A percentile compares a stretch with the other conserved stretches of the same genome.
phyloP scores from a whole-genome alignment of 2,329 filamentous ascomycete genomes.

The Apiospora rasikravindrae region DNA sequence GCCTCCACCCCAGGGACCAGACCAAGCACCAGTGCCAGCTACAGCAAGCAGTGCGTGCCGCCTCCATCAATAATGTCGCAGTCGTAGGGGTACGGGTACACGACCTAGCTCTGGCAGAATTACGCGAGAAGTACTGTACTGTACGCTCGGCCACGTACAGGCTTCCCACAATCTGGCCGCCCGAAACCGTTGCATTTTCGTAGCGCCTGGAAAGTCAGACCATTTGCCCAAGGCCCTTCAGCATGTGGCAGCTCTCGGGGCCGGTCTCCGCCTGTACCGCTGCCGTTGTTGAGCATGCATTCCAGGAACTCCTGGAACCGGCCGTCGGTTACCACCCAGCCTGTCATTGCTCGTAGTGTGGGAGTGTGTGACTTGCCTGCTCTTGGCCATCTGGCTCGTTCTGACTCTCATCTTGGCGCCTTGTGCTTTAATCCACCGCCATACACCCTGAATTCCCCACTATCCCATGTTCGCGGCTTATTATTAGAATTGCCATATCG shows the following conservation, averaged over 20 bases:
- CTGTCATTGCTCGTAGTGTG: neutral
- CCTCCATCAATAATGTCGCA: neutral
- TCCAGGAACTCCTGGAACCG: neutral
- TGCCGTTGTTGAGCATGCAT: slow-evolving; percentile 14
- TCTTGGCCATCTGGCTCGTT: neutral
- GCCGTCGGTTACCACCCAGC: slow-evolving; percentile 8
- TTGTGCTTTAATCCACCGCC: neutral
- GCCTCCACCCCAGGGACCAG: no score
- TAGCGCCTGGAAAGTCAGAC: slow-evolving; percentile 19
- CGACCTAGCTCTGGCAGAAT: neutral
- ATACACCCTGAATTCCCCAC: slow-evolving; percentile 3
- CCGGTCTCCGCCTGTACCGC: slow-evolving; percentile 19
- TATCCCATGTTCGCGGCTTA: neutral
- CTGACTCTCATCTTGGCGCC: slow-evolving; percentile 2
- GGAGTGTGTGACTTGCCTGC: slow-evolving; percentile 14
- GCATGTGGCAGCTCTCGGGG: slow-evolving; percentile 17
- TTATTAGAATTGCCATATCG: slow-evolving; percentile 17
- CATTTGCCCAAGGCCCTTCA: slow-evolving; percentile 16
- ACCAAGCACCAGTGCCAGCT: no score
- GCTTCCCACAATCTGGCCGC: slow-evolving; percentile 12
- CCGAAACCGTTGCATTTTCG: slow-evolving; percentile 21
- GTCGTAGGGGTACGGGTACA: neutral
- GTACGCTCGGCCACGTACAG: slow-evolving; percentile 14
- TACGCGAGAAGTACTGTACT: neutral
- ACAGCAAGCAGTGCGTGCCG: no score